phyloP scores from a whole-genome alignment of 805 yeast genomes.

The Cyberlindnera bimundalis region DNA sequence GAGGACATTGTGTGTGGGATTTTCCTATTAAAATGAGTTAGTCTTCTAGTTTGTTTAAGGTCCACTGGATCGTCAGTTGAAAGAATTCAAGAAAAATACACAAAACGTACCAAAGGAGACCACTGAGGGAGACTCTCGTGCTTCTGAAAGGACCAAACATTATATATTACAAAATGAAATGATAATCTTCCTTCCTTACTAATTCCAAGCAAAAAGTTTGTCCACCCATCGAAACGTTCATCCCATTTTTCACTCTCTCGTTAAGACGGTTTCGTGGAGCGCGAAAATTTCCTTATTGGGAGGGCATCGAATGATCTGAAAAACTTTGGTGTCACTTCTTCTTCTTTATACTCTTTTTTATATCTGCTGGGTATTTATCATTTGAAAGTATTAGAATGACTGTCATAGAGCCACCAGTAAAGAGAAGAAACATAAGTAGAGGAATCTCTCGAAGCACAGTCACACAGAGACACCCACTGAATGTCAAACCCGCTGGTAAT shows the following conservation, averaged over 20 bases:
- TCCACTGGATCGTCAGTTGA: no score
- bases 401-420: constrained; percentile 17
- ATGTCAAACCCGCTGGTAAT: constrained; percentile 76
- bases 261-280: no score
- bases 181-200: no score
- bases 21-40: constrained; percentile 42
- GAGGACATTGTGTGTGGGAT: constrained; percentile 74
- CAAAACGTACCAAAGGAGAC: constrained; percentile 60
- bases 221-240: no score
- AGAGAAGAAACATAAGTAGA: constrained; percentile 21
- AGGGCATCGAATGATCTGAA: constrained; percentile 1
- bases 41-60: no score
- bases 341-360: background rate
- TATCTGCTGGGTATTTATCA: background rate
- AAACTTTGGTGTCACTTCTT: constrained; percentile 1
- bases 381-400: constrained; percentile 16
- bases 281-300: background rate
- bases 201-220: no score
- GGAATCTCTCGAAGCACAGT: constrained; percentile 29
- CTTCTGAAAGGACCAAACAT: constrained; percentile 77
- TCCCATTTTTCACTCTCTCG: no score
- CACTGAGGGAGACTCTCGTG: constrained; percentile 56
- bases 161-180: no score
- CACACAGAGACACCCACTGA: constrained; percentile 58
- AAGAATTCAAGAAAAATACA: background rate